A percentile compares a stretch with the other conserved stretches of the same genome.
These are phyloP conservation scores for Glonium stellatum DNA, from an alignment of 495 filamentous ascomycete genomes.

Conservation along the genomic window DNA sequence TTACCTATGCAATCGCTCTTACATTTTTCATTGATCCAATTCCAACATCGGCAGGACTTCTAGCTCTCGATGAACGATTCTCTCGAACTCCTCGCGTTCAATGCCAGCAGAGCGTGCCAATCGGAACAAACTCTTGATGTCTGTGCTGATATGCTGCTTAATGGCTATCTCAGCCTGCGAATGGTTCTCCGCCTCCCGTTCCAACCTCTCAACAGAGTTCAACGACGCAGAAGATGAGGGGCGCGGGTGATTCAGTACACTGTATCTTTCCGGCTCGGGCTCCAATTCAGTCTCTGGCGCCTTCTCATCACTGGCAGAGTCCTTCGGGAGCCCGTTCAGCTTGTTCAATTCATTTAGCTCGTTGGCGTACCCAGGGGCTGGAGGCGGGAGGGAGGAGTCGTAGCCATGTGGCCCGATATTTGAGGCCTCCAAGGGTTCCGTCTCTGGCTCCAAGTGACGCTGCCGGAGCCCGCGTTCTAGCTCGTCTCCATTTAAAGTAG, in stretches of 20 bases:
- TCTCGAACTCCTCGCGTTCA: slow-evolving; percentile 74
- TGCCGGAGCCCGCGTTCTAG: slow-evolving; percentile 22
- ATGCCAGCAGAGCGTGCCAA: slow-evolving; percentile 76
- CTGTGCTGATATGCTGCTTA: slow-evolving; percentile 81
- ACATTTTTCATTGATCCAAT: slow-evolving; percentile 42
- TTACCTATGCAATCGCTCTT: not conserved
- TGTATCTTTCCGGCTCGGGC: slow-evolving; percentile 7
- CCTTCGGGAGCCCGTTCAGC: not conserved
- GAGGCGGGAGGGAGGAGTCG: slow-evolving; percentile 14
- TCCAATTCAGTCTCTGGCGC: slow-evolving; percentile 7
- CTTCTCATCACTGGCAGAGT: slow-evolving; percentile 10
- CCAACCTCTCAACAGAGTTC: slow-evolving; percentile 30
- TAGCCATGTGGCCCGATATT: slow-evolving; percentile 6
- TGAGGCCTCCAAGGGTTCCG: slow-evolving; percentile 16
- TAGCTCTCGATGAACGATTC: slow-evolving; percentile 70
- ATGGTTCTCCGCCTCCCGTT: slow-evolving; percentile 44
- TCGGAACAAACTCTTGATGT: slow-evolving; percentile 80
- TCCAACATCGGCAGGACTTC: slow-evolving; percentile 71
- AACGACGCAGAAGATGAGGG: slow-evolving; percentile 27
- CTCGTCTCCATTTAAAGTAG: slow-evolving; percentile 48
- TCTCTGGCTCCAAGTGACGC: slow-evolving; percentile 25
- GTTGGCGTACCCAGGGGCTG: not conserved
- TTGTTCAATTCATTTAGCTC: not conserved
- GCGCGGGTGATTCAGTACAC: slow-evolving; percentile 24
- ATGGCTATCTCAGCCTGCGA: slow-evolving; percentile 70